A percentile compares a stretch with the other conserved stretches of the same genome.
Conservation (phyloP, 2,329 filamentous ascomycete genomes). For the Sporothrix mexicana region DNA sequence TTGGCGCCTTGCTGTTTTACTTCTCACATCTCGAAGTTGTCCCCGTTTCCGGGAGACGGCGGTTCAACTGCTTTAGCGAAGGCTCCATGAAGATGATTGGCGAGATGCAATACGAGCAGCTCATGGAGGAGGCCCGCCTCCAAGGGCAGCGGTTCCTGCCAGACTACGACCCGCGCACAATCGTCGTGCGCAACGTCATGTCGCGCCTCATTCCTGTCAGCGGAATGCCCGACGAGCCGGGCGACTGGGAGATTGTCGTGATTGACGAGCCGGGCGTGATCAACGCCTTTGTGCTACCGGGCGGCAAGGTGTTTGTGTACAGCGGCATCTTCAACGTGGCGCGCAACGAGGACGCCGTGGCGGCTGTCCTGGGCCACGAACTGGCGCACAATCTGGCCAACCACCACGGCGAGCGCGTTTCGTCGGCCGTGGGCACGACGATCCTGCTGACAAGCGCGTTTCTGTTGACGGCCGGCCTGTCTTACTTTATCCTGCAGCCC, state of each 20-base stretch:
- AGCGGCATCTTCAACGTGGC: slow-evolving; percentile 74
- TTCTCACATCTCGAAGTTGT: slow-evolving; percentile 73
- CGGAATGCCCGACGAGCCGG: slow-evolving; percentile 58
- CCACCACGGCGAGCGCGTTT: slow-evolving; percentile 69
- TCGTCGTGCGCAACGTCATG: slow-evolving; percentile 68
- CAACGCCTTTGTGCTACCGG: slow-evolving; percentile 80
- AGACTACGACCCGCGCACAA: slow-evolving; percentile 61
- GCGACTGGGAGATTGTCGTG: slow-evolving; percentile 73
- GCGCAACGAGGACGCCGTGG: slow-evolving; percentile 69
- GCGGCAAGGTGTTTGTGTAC: slow-evolving; percentile 80
- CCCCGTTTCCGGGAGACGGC: slow-evolving; percentile 70
- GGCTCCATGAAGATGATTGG: slow-evolving; percentile 60
- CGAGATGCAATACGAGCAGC: slow-evolving; percentile 60
- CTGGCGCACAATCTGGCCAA: slow-evolving; percentile 77
- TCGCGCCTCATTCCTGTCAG: slow-evolving; percentile 69
- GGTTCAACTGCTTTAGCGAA: slow-evolving; percentile 73
- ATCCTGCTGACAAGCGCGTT: slow-evolving; percentile 58
- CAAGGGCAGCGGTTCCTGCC: slow-evolving; percentile 63
- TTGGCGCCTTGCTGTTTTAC: slow-evolving; percentile 65
- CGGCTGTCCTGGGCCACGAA: slow-evolving; percentile 78
- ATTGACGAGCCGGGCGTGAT: slow-evolving; percentile 69
- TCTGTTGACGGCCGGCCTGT: slow-evolving; percentile 54
- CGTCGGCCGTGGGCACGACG: slow-evolving; percentile 58
- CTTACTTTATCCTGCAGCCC: slow-evolving; percentile 51
- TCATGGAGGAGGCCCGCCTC: slow-evolving; percentile 60